Evolutionary conservation across 1,139 yeast species (phyloP).

Genomic region (Lizanozyma gosingica): DNA sequence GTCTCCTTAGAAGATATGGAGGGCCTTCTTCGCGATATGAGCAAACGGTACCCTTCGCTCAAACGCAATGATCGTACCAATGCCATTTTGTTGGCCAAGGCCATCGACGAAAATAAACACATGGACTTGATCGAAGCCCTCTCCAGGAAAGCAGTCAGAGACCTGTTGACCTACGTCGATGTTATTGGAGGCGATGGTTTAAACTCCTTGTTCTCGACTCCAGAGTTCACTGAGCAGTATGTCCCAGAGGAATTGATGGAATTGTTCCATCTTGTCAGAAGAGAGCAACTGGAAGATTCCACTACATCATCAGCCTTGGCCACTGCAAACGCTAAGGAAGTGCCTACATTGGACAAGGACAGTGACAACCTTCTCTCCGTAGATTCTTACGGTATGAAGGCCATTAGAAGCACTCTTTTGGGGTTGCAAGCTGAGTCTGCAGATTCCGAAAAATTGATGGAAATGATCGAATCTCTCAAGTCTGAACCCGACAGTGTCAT

Average conservation of each 20-base stretch:
- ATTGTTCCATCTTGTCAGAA: slow-evolving; percentile 20
- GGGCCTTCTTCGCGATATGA: slow-evolving; percentile 18
- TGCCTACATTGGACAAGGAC: slow-evolving; percentile 38
- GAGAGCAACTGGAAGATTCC: slow-evolving; percentile 1
- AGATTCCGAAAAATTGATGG: slow-evolving; percentile 27
- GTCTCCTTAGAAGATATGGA: slow-evolving; percentile 20
- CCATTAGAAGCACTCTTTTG: slow-evolving; percentile 67
- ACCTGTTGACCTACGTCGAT: slow-evolving; percentile 57
- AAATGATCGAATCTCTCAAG: slow-evolving; percentile 14
- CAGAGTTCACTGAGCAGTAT: slow-evolving; percentile 16
- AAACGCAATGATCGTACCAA: slow-evolving; percentile 36
- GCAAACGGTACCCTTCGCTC: slow-evolving; percentile 19
- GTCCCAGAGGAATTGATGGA: slow-evolving; percentile 27
- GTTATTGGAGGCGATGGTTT: slow-evolving; percentile 61
- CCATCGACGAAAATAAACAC: background rate
- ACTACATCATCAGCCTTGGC: background rate
- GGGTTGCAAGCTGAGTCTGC: slow-evolving; percentile 45
- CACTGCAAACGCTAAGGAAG: slow-evolving; percentile 8
- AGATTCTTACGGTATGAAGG: slow-evolving; percentile 70
- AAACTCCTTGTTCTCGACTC: slow-evolving; percentile 24
- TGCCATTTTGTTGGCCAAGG: slow-evolving; percentile 29
- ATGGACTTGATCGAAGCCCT: background rate
- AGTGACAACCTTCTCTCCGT: slow-evolving; percentile 58
- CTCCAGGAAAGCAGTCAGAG: slow-evolving; percentile 9
- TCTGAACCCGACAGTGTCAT: slow-evolving; percentile 3